These are phyloP conservation scores for Pyrenochaeta sp. DNA, from an alignment of 2,329 filamentous ascomycete species.

Conservation along the genomic window DNA sequence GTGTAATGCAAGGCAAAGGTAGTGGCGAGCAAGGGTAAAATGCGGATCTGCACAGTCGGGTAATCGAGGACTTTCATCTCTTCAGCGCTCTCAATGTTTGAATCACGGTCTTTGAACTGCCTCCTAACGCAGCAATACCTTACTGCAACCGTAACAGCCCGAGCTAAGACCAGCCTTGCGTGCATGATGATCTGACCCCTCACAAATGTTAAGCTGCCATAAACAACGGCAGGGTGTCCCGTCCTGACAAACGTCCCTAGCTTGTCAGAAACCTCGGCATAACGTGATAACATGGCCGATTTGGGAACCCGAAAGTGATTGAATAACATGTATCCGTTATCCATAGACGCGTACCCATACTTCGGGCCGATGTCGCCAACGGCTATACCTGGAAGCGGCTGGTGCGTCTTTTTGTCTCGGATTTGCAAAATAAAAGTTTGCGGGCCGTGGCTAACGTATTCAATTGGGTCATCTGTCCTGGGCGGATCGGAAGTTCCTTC, in stretches of 20 bases:
- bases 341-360: conserved; percentile 62
- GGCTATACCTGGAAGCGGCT: conserved; percentile 57
- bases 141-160: conserved; percentile 63
- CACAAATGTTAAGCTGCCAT: conserved; percentile 60
- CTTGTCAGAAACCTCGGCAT: conserved; percentile 58
- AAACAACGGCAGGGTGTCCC: conserved; percentile 60
- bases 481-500: conserved; percentile 21
- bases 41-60: conserved; percentile 63
- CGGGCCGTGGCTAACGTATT: conserved; percentile 58
- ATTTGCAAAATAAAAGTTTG: conserved; percentile 64
- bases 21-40: conserved; percentile 62
- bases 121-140: conserved; percentile 59
- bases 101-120: conserved; percentile 62
- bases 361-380: conserved; percentile 66
- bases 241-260: conserved; percentile 57
- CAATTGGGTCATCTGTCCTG: background rate
- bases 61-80: conserved; percentile 60
- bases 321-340: conserved; percentile 65
- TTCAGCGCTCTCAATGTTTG: conserved; percentile 47
- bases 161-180: conserved; percentile 60
- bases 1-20: conserved; percentile 61
- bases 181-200: conserved; percentile 60
- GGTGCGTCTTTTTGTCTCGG: conserved; percentile 58
- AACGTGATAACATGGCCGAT: conserved; percentile 59
- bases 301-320: conserved; percentile 57